phyloP scores from a whole-genome alignment of 139 green algal species.

The Astrephomene gubernaculifera region DNA sequence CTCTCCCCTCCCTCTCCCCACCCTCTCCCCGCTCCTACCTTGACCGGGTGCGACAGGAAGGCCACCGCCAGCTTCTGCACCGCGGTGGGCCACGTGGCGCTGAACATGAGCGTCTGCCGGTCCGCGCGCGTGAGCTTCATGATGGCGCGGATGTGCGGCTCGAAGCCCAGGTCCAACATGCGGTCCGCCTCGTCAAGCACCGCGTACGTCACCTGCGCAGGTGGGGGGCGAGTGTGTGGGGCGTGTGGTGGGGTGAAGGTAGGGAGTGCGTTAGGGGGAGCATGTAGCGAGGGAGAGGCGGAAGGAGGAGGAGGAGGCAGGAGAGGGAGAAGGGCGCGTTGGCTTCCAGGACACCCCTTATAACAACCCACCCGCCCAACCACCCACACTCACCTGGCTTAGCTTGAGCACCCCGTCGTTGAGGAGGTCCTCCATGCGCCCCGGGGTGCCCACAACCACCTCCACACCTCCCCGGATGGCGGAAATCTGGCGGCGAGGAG shows the following conservation, averaged over 20 bases:
- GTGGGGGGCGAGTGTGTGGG: too few relatives aligned
- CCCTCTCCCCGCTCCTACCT: not conserved
- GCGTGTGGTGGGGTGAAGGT: too few relatives aligned
- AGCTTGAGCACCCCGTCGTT: constrained; percentile 73
- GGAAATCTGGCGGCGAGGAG: constrained; percentile 19
- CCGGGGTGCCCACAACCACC: constrained; percentile 92
- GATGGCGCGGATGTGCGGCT: constrained; percentile 86
- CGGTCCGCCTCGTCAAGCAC: constrained; percentile 96
- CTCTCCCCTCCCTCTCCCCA: constrained; percentile 30
- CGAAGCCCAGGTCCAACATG: constrained; percentile 96
- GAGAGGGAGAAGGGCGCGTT: too few relatives aligned
- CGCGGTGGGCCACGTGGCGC: constrained; percentile 91
- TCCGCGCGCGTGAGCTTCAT: constrained; percentile 71
- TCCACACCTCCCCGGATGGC: constrained; percentile 45
- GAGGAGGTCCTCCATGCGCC: constrained; percentile 93
- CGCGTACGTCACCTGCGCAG: constrained; percentile 80
- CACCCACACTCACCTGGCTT: constrained; percentile 40
- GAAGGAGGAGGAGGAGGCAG: too few relatives aligned
- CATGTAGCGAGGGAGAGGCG: too few relatives aligned
- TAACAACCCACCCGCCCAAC: too few relatives aligned
- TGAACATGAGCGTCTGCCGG: constrained; percentile 98
- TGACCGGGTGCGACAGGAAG: constrained; percentile 75
- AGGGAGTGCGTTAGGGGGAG: too few relatives aligned
- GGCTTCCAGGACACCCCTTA: too few relatives aligned
- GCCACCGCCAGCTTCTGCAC: constrained; percentile 91